Percentiles rank a stretch among this genome's conserved stretches.
phyloP scores from a whole-genome alignment of 192 early-diverging fungal species.

The Coemansia sp. region DNA sequence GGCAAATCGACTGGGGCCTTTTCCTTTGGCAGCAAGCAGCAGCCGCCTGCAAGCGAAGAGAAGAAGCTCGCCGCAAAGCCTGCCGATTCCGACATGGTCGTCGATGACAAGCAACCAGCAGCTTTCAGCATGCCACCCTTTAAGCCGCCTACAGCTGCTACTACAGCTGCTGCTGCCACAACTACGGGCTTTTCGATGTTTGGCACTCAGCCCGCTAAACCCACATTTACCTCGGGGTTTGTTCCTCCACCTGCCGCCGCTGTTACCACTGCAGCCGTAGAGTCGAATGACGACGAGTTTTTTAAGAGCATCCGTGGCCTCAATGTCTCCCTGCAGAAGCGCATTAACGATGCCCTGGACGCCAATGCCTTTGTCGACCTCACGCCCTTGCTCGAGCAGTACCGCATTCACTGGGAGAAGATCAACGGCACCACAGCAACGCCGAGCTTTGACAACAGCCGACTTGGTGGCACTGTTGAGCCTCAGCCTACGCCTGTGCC shows the following conservation, averaged over 20 bases:
- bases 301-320: constrained; percentile 49
- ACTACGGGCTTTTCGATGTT: constrained; percentile 2
- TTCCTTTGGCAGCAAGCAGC: constrained; percentile 6
- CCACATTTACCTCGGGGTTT: constrained; percentile 22
- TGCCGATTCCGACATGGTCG: neutral
- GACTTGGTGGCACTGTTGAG: neutral
- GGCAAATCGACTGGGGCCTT: neutral
- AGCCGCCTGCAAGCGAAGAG: neutral
- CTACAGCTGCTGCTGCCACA: neutral
- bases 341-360: constrained; percentile 28
- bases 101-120: neutral
- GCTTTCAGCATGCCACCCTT: constrained; percentile 34
- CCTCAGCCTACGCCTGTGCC: neutral
- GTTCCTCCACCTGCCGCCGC: constrained; percentile 6
- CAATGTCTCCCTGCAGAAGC: constrained; percentile 46
- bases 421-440: constrained; percentile 4
- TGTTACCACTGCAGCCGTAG: neutral
- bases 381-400: constrained; percentile 42
- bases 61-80: neutral
- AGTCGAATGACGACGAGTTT: constrained; percentile 19
- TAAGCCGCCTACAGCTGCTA: constrained; percentile 28
- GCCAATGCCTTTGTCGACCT: constrained; percentile 46
- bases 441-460: constrained; percentile 2
- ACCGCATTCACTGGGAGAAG: constrained; percentile 30
- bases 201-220: neutral